Percentiles rank a stretch among this genome's conserved stretches.
phyloP scores from a whole-genome alignment of 371 early-diverging fungal genomes.

The Rhizopus delemar region DNA sequence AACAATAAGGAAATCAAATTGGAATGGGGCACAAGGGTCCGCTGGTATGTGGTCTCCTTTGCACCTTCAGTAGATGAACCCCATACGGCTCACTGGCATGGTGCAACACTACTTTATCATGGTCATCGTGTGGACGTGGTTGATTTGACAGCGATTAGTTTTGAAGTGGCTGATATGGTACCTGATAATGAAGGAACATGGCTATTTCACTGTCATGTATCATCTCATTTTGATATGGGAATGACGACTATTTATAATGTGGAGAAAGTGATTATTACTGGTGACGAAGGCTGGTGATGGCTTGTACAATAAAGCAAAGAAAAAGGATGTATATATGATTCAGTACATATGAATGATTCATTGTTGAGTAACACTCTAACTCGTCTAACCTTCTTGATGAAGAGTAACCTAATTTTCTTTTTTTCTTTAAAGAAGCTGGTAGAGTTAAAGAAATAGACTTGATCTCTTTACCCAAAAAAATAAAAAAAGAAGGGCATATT shows the following conservation, averaged over 20 bases:
- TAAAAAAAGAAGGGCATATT: too few species aligned
- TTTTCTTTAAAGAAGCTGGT: too few species aligned
- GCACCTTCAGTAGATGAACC: conserved; percentile 44
- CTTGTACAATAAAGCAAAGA: too few species aligned
- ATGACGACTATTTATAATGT: conserved; percentile 54
- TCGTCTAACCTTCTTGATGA: too few species aligned
- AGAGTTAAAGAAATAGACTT: too few species aligned
- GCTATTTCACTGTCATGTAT: conserved; percentile 58
- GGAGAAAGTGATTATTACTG: conserved; percentile 43
- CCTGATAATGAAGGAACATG: conserved; percentile 59
- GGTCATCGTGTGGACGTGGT: conserved; percentile 55
- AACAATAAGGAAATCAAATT: conserved; percentile 42
- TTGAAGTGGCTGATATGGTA: conserved; percentile 48
- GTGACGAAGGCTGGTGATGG: conserved; percentile 49
- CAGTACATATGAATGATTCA: too few species aligned
- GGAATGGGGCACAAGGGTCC: conserved; percentile 43
- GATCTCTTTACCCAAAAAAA: too few species aligned
- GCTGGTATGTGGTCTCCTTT: conserved; percentile 52
- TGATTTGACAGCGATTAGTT: conserved; percentile 46
- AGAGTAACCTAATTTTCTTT: too few species aligned
- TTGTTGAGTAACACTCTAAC: too few species aligned
- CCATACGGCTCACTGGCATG: conserved; percentile 62
- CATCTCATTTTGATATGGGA: conserved; percentile 49
- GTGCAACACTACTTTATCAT: conserved; percentile 40
- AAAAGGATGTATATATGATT: too few species aligned